These are phyloP conservation scores for Metschnikowia koreensis DNA, from an alignment of 805 yeast genomes.

Conservation along the genomic window DNA sequence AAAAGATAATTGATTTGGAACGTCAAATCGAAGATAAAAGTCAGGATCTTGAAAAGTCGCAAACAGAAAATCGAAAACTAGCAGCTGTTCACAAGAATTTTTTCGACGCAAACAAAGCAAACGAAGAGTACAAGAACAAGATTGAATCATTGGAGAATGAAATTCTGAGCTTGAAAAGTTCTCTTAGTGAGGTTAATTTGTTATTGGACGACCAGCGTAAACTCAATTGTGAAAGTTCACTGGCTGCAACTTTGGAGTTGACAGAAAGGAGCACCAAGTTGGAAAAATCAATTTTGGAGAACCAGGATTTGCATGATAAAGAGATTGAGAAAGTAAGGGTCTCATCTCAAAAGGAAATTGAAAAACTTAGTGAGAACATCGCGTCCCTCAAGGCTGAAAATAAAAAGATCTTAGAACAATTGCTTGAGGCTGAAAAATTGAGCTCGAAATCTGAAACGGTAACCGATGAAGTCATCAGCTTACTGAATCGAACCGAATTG, in stretches of 20 bases:
- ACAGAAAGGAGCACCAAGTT: slow-evolving; percentile 13
- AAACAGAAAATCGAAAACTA: slow-evolving; percentile 8
- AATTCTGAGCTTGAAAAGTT: slow-evolving; percentile 4
- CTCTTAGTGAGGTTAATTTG: slow-evolving; percentile 1
- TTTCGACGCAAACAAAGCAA: slow-evolving; percentile 4
- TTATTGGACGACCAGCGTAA: slow-evolving; percentile 48
- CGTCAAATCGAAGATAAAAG: neutral
- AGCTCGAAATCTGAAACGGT: neutral
- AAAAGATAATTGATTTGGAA: slow-evolving; percentile 8
- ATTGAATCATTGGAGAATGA: slow-evolving; percentile 7
- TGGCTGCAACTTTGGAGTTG: slow-evolving; percentile 34
- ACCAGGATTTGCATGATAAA: slow-evolving; percentile 9
- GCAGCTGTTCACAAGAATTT: slow-evolving; percentile 6
- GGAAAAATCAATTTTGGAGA: slow-evolving; percentile 12
- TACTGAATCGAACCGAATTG: neutral
- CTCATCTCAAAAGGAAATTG: slow-evolving; percentile 5
- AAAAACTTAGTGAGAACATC: slow-evolving; percentile 3
- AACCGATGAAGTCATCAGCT: neutral
- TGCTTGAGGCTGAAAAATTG: neutral
- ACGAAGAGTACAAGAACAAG: slow-evolving; percentile 3
- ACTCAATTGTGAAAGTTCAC: slow-evolving; percentile 48
- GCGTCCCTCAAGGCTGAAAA: slow-evolving; percentile 3
- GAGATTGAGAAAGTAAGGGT: slow-evolving; percentile 8
- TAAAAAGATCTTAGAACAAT: neutral
- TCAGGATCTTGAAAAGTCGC: slow-evolving; percentile 4